Percentiles rank a stretch among this genome's conserved stretches.
These are phyloP conservation scores for Erigeron canadensis DNA, from an alignment of 129 eudicot species.

Conservation along the genomic window DNA sequence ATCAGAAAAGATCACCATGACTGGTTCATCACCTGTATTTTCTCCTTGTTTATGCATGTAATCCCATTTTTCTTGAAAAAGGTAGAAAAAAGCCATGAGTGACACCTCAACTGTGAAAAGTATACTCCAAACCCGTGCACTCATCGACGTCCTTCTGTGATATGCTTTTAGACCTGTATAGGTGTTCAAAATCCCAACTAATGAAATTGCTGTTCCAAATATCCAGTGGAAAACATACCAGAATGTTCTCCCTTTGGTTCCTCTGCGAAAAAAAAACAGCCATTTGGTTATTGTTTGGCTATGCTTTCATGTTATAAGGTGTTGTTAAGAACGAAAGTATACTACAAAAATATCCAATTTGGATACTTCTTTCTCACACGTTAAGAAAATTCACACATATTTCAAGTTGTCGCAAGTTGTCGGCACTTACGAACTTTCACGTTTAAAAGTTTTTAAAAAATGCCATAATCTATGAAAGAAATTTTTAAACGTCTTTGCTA, in stretches of 20 bases:
- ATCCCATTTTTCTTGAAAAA: slow-evolving; percentile 78
- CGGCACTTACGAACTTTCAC: too few species aligned
- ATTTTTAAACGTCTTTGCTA: too few species aligned
- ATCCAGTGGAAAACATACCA: slow-evolving; percentile 74
- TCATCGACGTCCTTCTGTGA: slow-evolving; percentile 56
- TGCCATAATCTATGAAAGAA: too few species aligned
- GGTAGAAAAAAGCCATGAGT: slow-evolving; percentile 57
- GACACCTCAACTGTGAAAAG: slow-evolving; percentile 65
- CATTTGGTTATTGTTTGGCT: slow-evolving; percentile 9
- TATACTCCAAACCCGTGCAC: slow-evolving; percentile 51
- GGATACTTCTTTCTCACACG: too few species aligned
- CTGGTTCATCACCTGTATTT: slow-evolving; percentile 28
- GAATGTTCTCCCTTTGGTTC: slow-evolving; percentile 43
- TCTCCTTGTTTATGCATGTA: slow-evolving; percentile 59
- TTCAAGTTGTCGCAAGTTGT: too few species aligned
- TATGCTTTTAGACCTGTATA: slow-evolving; percentile 71
- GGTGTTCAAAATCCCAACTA: slow-evolving; percentile 58
- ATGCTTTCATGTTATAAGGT: background rate
- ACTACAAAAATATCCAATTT: too few species aligned
- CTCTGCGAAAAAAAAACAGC: slow-evolving; percentile 35
- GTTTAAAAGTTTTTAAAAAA: too few species aligned
- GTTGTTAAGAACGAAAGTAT: background rate
- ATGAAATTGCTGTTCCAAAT: slow-evolving; percentile 48
- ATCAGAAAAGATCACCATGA: slow-evolving; percentile 26
- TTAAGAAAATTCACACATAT: too few species aligned